A percentile compares a stretch with the other conserved stretches of the same genome.
These are phyloP conservation scores for Bothriochloa decipiens DNA, from an alignment of 176 grass and related monocot species.

Conservation along the genomic window DNA sequence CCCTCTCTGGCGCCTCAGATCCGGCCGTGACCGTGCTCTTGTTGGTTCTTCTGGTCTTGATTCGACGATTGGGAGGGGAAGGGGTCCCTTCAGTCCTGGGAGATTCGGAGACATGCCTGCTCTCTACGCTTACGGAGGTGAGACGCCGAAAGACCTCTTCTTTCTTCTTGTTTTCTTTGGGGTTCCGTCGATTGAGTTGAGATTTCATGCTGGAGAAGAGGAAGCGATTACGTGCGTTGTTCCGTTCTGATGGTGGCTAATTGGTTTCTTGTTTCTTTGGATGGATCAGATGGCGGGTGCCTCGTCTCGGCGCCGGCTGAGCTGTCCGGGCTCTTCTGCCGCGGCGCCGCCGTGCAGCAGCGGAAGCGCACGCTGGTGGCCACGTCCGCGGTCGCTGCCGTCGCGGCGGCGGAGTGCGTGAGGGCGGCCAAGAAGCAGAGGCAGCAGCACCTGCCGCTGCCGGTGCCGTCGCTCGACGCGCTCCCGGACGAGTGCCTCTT, in stretches of 20 bases:
- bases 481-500: slow-evolving; percentile 94
- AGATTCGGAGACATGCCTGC: slow-evolving; percentile 57
- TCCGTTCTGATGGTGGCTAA: neutral
- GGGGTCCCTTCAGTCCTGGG: slow-evolving; percentile 15
- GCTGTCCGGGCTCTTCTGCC: slow-evolving; percentile 44
- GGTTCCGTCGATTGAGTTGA: neutral
- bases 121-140: slow-evolving; percentile 60
- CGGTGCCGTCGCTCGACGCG: slow-evolving; percentile 61
- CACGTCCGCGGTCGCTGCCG: slow-evolving; percentile 55
- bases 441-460: slow-evolving; percentile 19
- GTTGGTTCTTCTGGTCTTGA: neutral
- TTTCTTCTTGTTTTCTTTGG: neutral
- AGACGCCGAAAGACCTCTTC: neutral
- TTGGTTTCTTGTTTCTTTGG: neutral
- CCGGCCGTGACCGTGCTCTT: slow-evolving; percentile 19
- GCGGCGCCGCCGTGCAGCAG: slow-evolving; percentile 45
- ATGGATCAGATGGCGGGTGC: slow-evolving; percentile 59
- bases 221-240: neutral
- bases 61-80: slow-evolving; percentile 26
- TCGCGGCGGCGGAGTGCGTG: slow-evolving; percentile 43
- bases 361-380: slow-evolving; percentile 59
- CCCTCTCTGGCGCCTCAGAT: slow-evolving; percentile 41
- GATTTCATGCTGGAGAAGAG: neutral
- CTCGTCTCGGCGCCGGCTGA: slow-evolving; percentile 50
- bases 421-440: slow-evolving; percentile 51